phyloP scores from a whole-genome alignment of 1,284 basidiomycete species.

The Rhodotorula sp. region DNA sequence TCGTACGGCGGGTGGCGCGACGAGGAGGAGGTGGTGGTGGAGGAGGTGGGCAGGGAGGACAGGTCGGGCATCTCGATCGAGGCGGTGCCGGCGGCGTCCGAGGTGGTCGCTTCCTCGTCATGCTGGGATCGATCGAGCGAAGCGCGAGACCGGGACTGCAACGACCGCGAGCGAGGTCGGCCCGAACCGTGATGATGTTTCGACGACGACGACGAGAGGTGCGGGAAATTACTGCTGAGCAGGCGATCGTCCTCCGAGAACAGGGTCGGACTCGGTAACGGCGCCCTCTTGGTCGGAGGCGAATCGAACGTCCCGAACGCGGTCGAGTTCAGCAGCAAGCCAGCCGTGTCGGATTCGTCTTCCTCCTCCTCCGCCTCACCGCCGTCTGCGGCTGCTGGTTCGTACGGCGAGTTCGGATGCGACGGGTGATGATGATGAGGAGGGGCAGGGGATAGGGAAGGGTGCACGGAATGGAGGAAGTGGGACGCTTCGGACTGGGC shows the following conservation, averaged over 20 bases:
- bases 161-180: slow-evolving; percentile 6
- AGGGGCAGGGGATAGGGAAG: slow-evolving; percentile 3
- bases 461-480: slow-evolving; percentile 18
- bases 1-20: not conserved
- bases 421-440: not conserved
- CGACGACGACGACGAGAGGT: not conserved
- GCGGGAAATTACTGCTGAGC: slow-evolving; percentile 17
- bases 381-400: not conserved
- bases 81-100: not conserved
- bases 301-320: not conserved
- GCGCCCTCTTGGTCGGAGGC: not conserved
- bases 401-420: too few relatives aligned
- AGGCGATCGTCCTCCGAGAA: slow-evolving; percentile 28
- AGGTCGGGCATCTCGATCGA: slow-evolving; percentile 5
- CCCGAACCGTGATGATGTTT: not conserved
- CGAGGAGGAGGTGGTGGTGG: not conserved
- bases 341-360: not conserved
- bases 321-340: not conserved
- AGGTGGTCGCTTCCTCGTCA: not conserved
- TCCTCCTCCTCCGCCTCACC: too few relatives aligned
- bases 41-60: not conserved
- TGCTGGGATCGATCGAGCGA: not conserved
- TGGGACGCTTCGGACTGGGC: slow-evolving; percentile 36
- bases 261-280: slow-evolving; percentile 17
- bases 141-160: not conserved